Percentiles rank a stretch among this genome's conserved stretches.
phyloP scores from a whole-genome alignment of 345 rosid genomes.

The Linum trigynum region DNA sequence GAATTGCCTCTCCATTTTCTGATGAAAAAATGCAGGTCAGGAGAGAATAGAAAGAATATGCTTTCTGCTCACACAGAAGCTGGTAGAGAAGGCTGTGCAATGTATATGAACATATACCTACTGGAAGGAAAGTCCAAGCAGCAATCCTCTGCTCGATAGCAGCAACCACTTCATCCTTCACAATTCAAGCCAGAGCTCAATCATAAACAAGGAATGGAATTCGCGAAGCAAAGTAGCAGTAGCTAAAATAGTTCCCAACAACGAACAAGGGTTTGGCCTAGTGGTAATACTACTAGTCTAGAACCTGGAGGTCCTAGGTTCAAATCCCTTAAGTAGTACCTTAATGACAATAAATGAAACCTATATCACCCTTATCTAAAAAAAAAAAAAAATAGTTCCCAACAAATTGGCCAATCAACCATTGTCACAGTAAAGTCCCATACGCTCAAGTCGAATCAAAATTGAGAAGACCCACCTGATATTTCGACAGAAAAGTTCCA shows the following conservation, averaged over 20 bases:
- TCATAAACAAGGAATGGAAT: not conserved
- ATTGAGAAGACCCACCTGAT: conserved; percentile 44
- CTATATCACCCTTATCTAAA: no score
- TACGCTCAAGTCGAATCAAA: not conserved
- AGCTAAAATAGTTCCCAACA: no score
- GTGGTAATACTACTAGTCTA: no score
- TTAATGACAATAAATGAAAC: no score
- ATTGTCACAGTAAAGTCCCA: not conserved
- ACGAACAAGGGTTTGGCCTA: no score
- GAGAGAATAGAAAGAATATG: conserved; percentile 9
- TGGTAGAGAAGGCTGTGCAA: not conserved
- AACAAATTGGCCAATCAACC: no score
- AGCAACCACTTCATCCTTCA: conserved; percentile 78
- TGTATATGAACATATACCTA: conserved; percentile 31
- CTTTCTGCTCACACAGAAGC: not conserved
- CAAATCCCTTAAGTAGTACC: no score
- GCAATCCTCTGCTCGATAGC: conserved; percentile 64
- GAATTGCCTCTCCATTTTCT: conserved; percentile 93
- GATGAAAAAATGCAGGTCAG: conserved; percentile 14
- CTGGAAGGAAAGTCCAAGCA: conserved; percentile 90
- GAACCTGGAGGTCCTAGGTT: no score
- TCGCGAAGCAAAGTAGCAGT: not conserved
- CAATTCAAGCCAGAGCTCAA: conserved; percentile 12
- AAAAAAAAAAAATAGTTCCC: no score
- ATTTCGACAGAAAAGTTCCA: conserved; percentile 70